Evolutionary conservation across 352 stramenopile genomes (phyloP), one percentile per base, ranked within the genome.

Genomic region (Globisporangium emineosum): DNA sequence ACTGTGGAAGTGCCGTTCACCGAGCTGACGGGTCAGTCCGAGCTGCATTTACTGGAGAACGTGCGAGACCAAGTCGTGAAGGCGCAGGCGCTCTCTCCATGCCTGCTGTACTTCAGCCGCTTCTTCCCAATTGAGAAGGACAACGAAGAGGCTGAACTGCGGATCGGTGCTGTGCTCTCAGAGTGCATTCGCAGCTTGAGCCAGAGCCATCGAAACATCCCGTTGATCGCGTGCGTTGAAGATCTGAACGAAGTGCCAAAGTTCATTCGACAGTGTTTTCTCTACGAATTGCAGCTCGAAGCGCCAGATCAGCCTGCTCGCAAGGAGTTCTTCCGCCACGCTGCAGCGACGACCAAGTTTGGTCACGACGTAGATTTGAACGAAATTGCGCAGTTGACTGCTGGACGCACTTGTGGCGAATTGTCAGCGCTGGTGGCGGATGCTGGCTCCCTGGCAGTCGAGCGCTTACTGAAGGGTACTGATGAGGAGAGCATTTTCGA

Each of bases 1-100:
- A 76, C 86, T 42, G 66, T 95, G 7, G 87, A 95, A 68, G 73
- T 95, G 15, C 70, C 79, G 13, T 95, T 95, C 49, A 90, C 83
- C 0, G 83, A 93, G 54, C 73, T 95, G 10, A 88, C 82, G 8
- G 79, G 75, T 0, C 71, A 79, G 51, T 93, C 84, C 2, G 83
- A 93, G 59, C 66, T 92, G 32, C 78, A 90, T 56, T 61, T 93
- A 37, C 63, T 93, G 7, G 77, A 95, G 54, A 93, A 93, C 42
- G 71, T 95, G 12, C 80, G 79, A 3, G 73, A 87, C 2, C 76
- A 91, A 69, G 77, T 91, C 7, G 72, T 70, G 2, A 93, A 93
- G 66, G 81, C 85, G 0, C 73, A 89, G 33, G 73, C 77, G 3
- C 53, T 95, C 23, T 74, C 83, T 10, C 83, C 83, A 0, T 93